Base-by-base conservation (phyloP, 305 asterid species). In the Rubia occidens region DNA sequence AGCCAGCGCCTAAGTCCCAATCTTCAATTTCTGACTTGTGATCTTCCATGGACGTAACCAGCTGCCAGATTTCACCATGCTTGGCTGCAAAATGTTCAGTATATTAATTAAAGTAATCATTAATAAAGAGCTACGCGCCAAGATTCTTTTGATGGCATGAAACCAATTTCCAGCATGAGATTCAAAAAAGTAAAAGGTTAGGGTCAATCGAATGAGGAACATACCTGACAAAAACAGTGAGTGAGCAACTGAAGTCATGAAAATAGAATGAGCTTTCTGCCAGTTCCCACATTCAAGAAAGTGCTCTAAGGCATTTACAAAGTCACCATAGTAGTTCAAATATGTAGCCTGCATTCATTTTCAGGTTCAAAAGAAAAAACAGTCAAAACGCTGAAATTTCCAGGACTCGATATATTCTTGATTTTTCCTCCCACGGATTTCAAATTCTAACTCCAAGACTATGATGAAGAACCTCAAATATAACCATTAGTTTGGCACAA, bases 231-330 rank as follows among this genome's bases (percentile, higher is more conserved):
- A 83, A 79, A 82, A 93, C 81, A 90, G 87, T 69, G 96, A 83
- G 78, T 86, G 96, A 69, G 96, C 92, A 79, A 86, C 91, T 56
- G 90, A 79, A 74, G 89, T 86, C 76, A 86, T 73, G 82, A 93
- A 93, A 81, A 88, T 76, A 54, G 89, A 82, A 79, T 92, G 98
- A 32, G 98, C 95, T 77, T 80, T 92, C 79, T 90, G 98, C 97
- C 96, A 92, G 75, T 85, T 81, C 73, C 74, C 88, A 79, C 95
- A 90, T 79, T 88, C 89, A 72, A 90, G 82, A 79, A 84, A 93
- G 80, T 90, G 96, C 42, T 87, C 86, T 58, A 90, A 79, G 58
- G 98, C 97, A 83, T 90, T 93, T 8, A 81, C 49, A 68, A 76
- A 81, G 75, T 93, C 95, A 45, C 88, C 85, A 40, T 66, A 80